Evolutionary conservation across 352 stramenopile genomes (phyloP), one percentile per base, ranked within the genome.

Genomic region (Phytophthora tubulina): DNA sequence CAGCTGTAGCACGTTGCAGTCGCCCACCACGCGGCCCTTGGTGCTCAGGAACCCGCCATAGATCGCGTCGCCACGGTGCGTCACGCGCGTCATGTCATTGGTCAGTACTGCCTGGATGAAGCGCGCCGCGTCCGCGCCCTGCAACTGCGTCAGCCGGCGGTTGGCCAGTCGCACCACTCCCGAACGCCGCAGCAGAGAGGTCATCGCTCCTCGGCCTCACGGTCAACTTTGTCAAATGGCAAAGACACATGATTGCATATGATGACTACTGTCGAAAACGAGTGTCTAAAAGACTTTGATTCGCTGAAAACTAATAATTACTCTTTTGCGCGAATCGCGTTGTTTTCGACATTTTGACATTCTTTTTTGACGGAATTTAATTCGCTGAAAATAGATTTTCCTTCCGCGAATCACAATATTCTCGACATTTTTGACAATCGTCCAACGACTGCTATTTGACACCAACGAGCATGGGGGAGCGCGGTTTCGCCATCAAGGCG

Each of bases 401-500:
- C 21, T 27, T 27, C 21, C 21, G 21, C 21, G 21, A 27, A 27
- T 27, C 21, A 27, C 21, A 27, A 27, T 27, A 27, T 27, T 27
- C 21, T 27, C 21, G 21, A 27, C 21, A 27, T 27, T 27, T 27
- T 27, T 27, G 21, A 27, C 21, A 27, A 27, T 27, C 21, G 21
- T 27, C 13, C 1, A 30, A 60, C 6, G 15, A 64, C 41, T 10
- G 44, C 30, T 10, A 33, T 54, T 31, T 21, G 33, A 9, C n/a
- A 8, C 27, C 35, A n/a, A 27, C 7, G 8, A 32, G 42, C 4
- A 95, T 96, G 88, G 82, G 80, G 55, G 90, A 97, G 75, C 88
- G 88, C n/a, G 90, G 90, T 17, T 89, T 97, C 60, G 88, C 71
- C 21, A 96, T 96, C 79, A 96, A 97, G 85, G 81, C 88, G 51